Percentiles rank a stretch among this genome's conserved stretches.
These are phyloP conservation scores for Cutaneotrichosporon sp. DNA, from an alignment of 1,284 basidiomycete species.

Conservation along the genomic window DNA sequence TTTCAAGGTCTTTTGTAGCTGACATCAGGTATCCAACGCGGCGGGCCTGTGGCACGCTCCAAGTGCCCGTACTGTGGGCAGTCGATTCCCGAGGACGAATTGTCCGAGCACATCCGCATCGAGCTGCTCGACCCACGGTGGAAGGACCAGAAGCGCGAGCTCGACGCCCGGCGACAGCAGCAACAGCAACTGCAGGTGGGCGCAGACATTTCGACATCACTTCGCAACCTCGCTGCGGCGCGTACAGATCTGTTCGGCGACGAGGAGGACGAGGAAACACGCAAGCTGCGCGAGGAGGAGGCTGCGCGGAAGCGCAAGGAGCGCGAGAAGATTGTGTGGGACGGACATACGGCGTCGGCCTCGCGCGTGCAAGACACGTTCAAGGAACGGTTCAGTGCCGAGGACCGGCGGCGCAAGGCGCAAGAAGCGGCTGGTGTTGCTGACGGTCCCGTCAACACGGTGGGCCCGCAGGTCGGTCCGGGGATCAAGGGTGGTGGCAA, in stretches of 20 bases:
- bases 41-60: slow-evolving; percentile 66
- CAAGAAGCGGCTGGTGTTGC: slow-evolving; percentile 66
- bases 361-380: slow-evolving; percentile 83
- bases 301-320: slow-evolving; percentile 74
- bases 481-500: slow-evolving; percentile 30
- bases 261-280: slow-evolving; percentile 73
- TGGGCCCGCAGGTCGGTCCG: slow-evolving; percentile 35
- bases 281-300: slow-evolving; percentile 79
- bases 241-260: slow-evolving; percentile 94
- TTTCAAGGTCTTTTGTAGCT: neutral
- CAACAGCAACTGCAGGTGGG: slow-evolving; percentile 75
- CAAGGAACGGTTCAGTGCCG: slow-evolving; percentile 84
- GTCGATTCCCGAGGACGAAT: slow-evolving; percentile 87
- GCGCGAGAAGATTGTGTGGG: slow-evolving; percentile 90
- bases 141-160: slow-evolving; percentile 86
- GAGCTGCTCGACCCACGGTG: slow-evolving; percentile 95
- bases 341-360: slow-evolving; percentile 89
- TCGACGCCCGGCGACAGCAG: slow-evolving; percentile 85
- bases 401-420: slow-evolving; percentile 91
- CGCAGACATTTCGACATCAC: slow-evolving; percentile 85
- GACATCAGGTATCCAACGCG: slow-evolving; percentile 62
- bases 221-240: slow-evolving; percentile 82
- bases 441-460: slow-evolving; percentile 27
- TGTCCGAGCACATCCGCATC: slow-evolving; percentile 97
- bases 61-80: slow-evolving; percentile 92